phyloP scores from a whole-genome alignment of 306 rosid genomes.

The Delonix regia region DNA sequence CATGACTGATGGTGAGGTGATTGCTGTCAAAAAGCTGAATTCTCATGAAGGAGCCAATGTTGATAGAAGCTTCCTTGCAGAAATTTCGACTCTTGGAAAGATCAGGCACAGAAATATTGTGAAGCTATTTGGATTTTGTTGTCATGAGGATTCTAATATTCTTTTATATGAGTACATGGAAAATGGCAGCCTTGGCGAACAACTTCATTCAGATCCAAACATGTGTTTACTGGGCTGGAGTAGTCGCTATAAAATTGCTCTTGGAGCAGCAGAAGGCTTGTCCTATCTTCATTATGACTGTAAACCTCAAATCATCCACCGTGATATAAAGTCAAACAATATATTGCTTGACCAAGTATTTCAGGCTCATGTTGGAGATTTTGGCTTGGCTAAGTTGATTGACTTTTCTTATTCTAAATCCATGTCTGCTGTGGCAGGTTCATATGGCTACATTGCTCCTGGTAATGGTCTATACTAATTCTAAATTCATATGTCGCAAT shows the following conservation, averaged over 20 bases:
- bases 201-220: conserved; percentile 65
- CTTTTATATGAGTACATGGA: conserved; percentile 86
- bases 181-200: conserved; percentile 86
- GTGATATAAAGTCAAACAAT: conserved; percentile 88
- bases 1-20: conserved; percentile 63
- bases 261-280: conserved; percentile 92
- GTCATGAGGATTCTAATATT: conserved; percentile 79
- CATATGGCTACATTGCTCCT: conserved; percentile 90
- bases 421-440: conserved; percentile 89
- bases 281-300: conserved; percentile 85
- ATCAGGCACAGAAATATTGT: conserved; percentile 90
- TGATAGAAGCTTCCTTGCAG: conserved; percentile 80
- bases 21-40: conserved; percentile 83
- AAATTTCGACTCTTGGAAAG: conserved; percentile 86
- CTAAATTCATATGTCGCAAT: not conserved
- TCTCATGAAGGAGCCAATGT: conserved; percentile 67
- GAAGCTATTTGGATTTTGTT: conserved; percentile 86
- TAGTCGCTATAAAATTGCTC: conserved; percentile 66
- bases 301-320: conserved; percentile 83
- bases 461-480: conserved; percentile 43
- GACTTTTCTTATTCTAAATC: conserved; percentile 75
- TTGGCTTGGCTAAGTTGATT: conserved; percentile 84
- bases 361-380: conserved; percentile 88
- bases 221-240: conserved; percentile 67
- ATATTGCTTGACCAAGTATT: conserved; percentile 72